Conservation (phyloP, 805 yeast genomes). For the Hanseniaspora mollemarum region DNA sequence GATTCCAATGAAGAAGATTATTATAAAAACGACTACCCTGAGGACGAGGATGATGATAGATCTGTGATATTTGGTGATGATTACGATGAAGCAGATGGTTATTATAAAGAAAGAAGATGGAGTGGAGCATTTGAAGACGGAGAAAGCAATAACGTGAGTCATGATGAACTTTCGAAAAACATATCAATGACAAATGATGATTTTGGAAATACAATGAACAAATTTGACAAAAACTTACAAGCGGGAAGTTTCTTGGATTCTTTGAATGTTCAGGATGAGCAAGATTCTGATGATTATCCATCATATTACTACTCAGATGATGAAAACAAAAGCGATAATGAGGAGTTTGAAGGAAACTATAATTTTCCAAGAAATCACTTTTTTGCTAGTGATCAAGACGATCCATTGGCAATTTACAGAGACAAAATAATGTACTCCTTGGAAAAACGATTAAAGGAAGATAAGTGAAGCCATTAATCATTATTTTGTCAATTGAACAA, state of each 20-base stretch:
- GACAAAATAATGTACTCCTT: slow-evolving; percentile 50
- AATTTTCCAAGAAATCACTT: slow-evolving; percentile 37
- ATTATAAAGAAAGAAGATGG: slow-evolving; percentile 28
- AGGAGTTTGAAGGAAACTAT: slow-evolving; percentile 28
- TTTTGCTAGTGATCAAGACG: slow-evolving; percentile 45
- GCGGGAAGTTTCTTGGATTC: slow-evolving; percentile 16
- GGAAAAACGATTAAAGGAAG: slow-evolving; percentile 43
- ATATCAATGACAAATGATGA: not conserved
- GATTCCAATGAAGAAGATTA: slow-evolving; percentile 87
- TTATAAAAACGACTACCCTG: slow-evolving; percentile 89
- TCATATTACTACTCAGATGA: slow-evolving; percentile 34
- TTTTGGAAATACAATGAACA: slow-evolving; percentile 14
- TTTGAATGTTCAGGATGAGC: slow-evolving; percentile 43
- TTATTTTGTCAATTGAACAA: too few relatives aligned
- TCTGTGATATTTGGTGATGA: slow-evolving; percentile 28
- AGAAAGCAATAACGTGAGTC: slow-evolving; percentile 18
- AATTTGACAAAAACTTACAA: slow-evolving; percentile 2
- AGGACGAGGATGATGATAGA: slow-evolving; percentile 66
- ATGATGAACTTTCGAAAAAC: slow-evolving; percentile 7
- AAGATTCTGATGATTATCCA: slow-evolving; percentile 73
- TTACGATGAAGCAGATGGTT: slow-evolving; percentile 30
- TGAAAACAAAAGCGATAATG: slow-evolving; percentile 29
- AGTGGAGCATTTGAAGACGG: slow-evolving; percentile 12
- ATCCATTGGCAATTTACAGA: slow-evolving; percentile 51
- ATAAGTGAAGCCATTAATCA: slow-evolving; percentile 13